Percentiles rank a stretch among this genome's conserved stretches.
Evolutionary conservation across 176 grass and related monocot genomes (phyloP).

Genomic region (Oryza australiensis): DNA sequence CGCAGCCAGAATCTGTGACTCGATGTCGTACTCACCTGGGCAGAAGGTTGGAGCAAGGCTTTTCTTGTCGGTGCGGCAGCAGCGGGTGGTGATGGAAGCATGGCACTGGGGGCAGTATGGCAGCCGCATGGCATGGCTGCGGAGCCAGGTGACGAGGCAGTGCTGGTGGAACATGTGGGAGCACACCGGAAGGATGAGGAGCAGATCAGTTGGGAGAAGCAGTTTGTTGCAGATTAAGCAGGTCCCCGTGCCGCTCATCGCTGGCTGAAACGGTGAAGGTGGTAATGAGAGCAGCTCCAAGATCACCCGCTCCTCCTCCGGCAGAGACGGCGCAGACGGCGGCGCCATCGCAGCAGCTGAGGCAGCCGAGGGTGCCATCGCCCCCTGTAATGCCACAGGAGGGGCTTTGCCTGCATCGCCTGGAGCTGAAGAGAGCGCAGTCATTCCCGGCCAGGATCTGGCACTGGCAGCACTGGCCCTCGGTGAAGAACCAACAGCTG

Average conservation of each 20-base stretch:
- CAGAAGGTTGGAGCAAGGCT: neutral
- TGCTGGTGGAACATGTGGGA: conserved; percentile 35
- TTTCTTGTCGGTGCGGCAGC: neutral
- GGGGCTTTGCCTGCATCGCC: neutral
- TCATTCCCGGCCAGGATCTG: neutral
- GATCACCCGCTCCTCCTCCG: conserved; percentile 38
- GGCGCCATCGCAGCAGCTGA: neutral
- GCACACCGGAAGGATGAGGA: conserved; percentile 24
- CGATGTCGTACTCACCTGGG: conserved; percentile 30
- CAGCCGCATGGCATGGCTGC: neutral
- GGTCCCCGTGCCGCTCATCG: neutral
- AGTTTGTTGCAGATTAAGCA: conserved; percentile 25
- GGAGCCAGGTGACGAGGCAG: conserved; percentile 37
- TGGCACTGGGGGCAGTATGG: conserved; percentile 25
- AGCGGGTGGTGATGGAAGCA: conserved; percentile 12
- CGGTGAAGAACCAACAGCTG: conserved; percentile 2
- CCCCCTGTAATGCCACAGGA: neutral
- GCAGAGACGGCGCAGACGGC: conserved; percentile 41
- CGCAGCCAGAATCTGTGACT: conserved; percentile 21
- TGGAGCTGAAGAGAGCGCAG: neutral
- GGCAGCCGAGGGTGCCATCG: neutral
- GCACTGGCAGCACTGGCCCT: neutral
- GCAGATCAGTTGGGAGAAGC: neutral
- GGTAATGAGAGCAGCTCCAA: conserved; percentile 27
- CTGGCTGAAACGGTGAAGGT: neutral